Base-by-base conservation (phyloP, 2,329 filamentous ascomycete species). In the Colletotrichum zoysiae region DNA sequence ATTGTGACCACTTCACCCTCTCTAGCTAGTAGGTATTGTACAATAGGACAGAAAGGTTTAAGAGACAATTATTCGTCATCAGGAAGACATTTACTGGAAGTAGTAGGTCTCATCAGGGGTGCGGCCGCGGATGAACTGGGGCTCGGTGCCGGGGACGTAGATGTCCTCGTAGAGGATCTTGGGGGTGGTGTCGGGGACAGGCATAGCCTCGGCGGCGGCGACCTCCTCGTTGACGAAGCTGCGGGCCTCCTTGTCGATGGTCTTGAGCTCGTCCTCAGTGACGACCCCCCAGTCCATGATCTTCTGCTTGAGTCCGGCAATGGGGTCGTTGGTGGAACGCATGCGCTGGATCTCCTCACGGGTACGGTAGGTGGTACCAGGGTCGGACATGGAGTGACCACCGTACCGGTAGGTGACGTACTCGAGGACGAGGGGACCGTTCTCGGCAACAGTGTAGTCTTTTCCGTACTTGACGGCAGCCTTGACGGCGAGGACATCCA, bases 271-370 rank as follows among this genome's bases (percentile, higher is more conserved):
- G 51, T 98, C 95, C 88, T 99, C 96, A 73, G 88, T 91, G 77
- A 91, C 91, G 76, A 99, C 92, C 73, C 90, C 90, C 96, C 96
- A 99, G 85, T 99, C 96, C 71, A 99, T 86, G 76, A 99, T 92
- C 89, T 97, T 97, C 88, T 96, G 93, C 91, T 98, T 98, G 78
- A 99, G 91, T 73, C 96, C 96, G 79, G 95, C 95, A 81, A 99
- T 99, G 77, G 96, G 95, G 86, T 99, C 96, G 86, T 98, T 94
- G 86, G 96, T 99, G 78, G 93, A 97, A 80, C 96, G 94, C 96
- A 99, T 99, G 84, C 95, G 95, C 89, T 98, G 95, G 81, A 99
- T 97, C 87, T 99, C 96, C 88, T 99, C 96, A 85, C 96, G 95
- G 78, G 95, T 98, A 84, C 95, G 93, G 92, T 99, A 99, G 79